These are phyloP conservation scores for Puccinia coronata DNA, from an alignment of 1,284 basidiomycete species.

Conservation along the genomic window DNA sequence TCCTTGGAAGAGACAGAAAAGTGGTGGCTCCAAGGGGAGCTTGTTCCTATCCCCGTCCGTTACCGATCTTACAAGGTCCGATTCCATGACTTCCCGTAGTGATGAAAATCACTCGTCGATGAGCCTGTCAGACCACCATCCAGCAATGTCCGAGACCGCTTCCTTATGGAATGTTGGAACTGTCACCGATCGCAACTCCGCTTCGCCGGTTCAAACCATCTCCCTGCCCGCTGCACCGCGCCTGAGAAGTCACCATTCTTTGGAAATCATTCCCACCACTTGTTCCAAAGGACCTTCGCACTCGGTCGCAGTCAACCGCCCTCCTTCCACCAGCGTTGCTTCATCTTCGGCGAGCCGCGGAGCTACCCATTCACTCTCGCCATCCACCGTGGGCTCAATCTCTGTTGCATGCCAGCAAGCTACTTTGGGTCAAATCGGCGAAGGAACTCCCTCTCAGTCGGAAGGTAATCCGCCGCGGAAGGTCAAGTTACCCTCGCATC, in stretches of 20 bases:
- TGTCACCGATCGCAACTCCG: background rate
- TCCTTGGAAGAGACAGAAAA: conserved; percentile 7
- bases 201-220: background rate
- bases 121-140: too few relatives aligned
- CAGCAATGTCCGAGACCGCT: too few relatives aligned
- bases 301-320: background rate
- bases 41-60: background rate
- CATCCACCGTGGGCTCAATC: background rate
- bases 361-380: background rate
- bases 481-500: background rate
- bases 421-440: background rate
- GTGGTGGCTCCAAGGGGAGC: background rate
- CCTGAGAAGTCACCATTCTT: background rate
- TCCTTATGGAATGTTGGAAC: background rate
- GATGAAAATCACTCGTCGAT: background rate
- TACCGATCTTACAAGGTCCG: background rate
- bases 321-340: background rate
- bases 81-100: background rate
- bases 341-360: background rate
- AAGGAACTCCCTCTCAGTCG: background rate
- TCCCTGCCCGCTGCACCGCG: background rate
- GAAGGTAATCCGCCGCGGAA: background rate
- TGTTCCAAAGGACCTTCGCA: background rate
- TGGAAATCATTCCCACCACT: background rate
- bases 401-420: background rate